Evolutionary conservation across 2,329 filamentous ascomycete species (phyloP), one percentile per base, ranked within the genome.

Genomic region (Coleophoma eucalyptorum): DNA sequence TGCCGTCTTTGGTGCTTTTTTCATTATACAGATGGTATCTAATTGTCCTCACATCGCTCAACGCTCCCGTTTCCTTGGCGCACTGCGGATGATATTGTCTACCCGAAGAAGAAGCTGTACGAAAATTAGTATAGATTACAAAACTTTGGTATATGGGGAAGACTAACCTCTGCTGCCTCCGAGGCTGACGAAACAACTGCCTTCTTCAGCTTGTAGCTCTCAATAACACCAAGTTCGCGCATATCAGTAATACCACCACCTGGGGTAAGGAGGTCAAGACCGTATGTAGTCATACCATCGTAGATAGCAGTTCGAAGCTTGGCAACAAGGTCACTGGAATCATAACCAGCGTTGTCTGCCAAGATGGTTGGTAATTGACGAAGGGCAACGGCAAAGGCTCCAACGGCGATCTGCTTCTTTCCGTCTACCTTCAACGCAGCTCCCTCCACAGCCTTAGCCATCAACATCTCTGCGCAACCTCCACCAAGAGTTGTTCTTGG

Each of bases 161-260:
- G 6, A 69, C 84, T 76, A 78, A 95, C 90, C 81, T 99, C 94
- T 58, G 94, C 92, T 56, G 94, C 94, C 74, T 99, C 94, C 52
- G 90, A 95, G 19, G 94, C 94, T 55, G 91, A 96, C 48, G 89
- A 95, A 47, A 99, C 94, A 49, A 99, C 94, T n/a, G 94, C 94
- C 68, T 84, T 87, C 83, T 99, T 99, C 68, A 99, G 75, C 80
- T 99, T 99, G 79, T 97, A 97, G 71, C 90, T 96, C 76, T 99
- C 94, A 60, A 99, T 87, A 26, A 99, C 92, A 42, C 94, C 94
- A 44, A 96, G 69, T 63, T 99, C 90, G 49, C 93, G 83, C 94
- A 99, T 99, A 66, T 99, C 94, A 12, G 90, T 81, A 64, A 99
- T 90, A 42, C 91, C 92, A 53, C 94, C 94, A 38, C 94, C 93